Base-by-base conservation (phyloP, 2,329 filamentous ascomycete genomes). In the Phyllosticta paracitricarpa region DNA sequence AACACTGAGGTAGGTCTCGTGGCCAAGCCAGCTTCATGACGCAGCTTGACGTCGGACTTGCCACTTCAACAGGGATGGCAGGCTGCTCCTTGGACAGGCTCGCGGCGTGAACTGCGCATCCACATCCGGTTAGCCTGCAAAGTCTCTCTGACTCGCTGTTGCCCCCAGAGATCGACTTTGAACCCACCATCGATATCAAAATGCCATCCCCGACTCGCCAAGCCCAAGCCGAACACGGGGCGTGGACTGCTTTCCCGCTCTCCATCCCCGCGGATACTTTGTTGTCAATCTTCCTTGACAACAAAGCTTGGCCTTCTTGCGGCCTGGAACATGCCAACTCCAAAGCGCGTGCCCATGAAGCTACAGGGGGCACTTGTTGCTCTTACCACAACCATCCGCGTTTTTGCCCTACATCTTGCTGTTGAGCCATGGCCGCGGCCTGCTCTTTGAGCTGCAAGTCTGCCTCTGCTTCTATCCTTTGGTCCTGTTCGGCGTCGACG, bases 401-500 rank as follows among this genome's bases (percentile, higher is more conserved):
- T 40, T 40, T 40, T 40, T 40, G 33, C 14, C 10, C 33, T 40
- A 9, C 33, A 1, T 40, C 33, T 40, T 40, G 33, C 14, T 40
- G 33, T 40, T 40, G 33, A 40, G 33, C 33, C 33, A 40, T 40
- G 33, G 33, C 33, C 33, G 4, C 14, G 33, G 14, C 33, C 4
- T 17, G 33, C 14, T 40, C 10, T 17, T 40, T 40, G 33, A 12
- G 10, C 10, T 12, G 33, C 33, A 17, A 9, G 9, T 40, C 33
- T 17, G 14, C 33, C 33, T 40, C 33, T 40, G 2, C 2, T 10
- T 12, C 1, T 12, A 12, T 17, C 33, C 14, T 40, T 14, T 40
- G 33, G 9, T 28, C 54, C 14, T 51, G 58, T 65, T 52, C 63
- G 10, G 64, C 59, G 35, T 66, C 10, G 52, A 54, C 4, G 19